Percentiles rank a stretch among this genome's conserved stretches.
phyloP scores from a whole-genome alignment of 2,329 filamentous ascomycete genomes.

The Myriosclerotinia duriaeana region DNA sequence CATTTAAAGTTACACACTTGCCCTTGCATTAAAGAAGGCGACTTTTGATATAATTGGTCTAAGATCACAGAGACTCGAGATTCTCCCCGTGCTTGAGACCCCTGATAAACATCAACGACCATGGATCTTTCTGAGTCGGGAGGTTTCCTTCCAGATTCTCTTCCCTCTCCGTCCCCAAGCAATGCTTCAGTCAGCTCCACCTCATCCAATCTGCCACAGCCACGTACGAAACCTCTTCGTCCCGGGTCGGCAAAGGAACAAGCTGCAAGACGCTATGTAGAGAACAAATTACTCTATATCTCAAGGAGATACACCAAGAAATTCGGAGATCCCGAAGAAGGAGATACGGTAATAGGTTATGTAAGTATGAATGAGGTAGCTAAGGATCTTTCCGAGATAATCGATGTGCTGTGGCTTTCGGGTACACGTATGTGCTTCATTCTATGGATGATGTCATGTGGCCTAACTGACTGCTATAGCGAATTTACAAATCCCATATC shows the following conservation, averaged over 20 bases:
- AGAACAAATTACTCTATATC: conserved; percentile 53
- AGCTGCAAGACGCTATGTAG: conserved; percentile 57
- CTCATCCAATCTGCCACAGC: conserved; percentile 52
- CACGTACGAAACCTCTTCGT: conserved; percentile 52
- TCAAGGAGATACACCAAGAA: conserved; percentile 62
- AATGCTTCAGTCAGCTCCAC: conserved; percentile 45
- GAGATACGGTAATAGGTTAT: conserved; percentile 62
- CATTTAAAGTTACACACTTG: background rate
- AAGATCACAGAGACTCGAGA: background rate
- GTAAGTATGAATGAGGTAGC: conserved; percentile 57
- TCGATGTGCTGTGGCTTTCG: conserved; percentile 83
- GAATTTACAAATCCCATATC: conserved; percentile 76
- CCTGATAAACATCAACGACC: background rate
- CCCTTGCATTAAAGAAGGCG: background rate
- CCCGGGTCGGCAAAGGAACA: conserved; percentile 61
- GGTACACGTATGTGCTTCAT: conserved; percentile 68
- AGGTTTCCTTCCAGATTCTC: conserved; percentile 52
- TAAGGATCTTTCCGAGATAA: conserved; percentile 68
- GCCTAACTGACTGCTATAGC: conserved; percentile 49
- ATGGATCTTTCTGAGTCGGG: conserved; percentile 39
- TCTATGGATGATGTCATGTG: background rate
- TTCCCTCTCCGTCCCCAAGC: conserved; percentile 56
- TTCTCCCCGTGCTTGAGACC: background rate
- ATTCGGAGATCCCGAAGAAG: conserved; percentile 50
- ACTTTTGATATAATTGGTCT: background rate